Evolutionary conservation across 2,329 filamentous ascomycete genomes (phyloP), one percentile per base, ranked within the genome.

Genomic region (Fusarium sterilihyphosum): DNA sequence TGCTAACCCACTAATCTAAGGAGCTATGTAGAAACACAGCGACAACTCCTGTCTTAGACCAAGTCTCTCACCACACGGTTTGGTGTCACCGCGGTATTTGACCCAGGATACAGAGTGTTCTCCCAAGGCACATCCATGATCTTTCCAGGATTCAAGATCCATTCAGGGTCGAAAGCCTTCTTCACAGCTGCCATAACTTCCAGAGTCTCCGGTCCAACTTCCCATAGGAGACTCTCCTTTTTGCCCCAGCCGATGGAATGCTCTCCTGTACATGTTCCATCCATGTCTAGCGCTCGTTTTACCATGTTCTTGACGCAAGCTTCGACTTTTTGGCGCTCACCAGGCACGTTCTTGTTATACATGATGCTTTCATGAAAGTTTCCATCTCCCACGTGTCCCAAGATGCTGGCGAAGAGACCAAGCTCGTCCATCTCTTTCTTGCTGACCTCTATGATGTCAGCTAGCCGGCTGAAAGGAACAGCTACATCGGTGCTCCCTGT

Each of bases 291-390:
- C 5, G 95, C 95, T n/a, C 94, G 90, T 75, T 93, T 89, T 26
- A 98, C 94, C 95, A 98, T 98, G 77, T 94, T 92, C 80, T 95
- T 91, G 53, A 98, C 94, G 73, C 94, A 94, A 62, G 87, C 88
- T 80, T 96, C 93, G 4, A 96, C 94, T 75, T 92, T 93, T 47
- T 88, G 91, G 64, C 89, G 89, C 83, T 98, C 93, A 33, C 87
- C 90, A 7, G 89, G 87, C 63, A 95, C 87, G 31, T 86, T 88
- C 33, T 89, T 89, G 82, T 96, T 90, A 81, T 97, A 98, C 84
- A 98, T 92, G 83, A 98, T 96, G 80, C 92, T 94, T 81, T 95
- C 92, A 81, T 98, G 95, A 85, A 98, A 98, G 82, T 98, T 98
- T 43, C 95, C 95, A 80, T 98, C 95, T 18, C 95, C 95, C 65